Evolutionary conservation across 1,139 yeast species (phyloP).

Genomic region (Spathaspora jeffriesii): DNA sequence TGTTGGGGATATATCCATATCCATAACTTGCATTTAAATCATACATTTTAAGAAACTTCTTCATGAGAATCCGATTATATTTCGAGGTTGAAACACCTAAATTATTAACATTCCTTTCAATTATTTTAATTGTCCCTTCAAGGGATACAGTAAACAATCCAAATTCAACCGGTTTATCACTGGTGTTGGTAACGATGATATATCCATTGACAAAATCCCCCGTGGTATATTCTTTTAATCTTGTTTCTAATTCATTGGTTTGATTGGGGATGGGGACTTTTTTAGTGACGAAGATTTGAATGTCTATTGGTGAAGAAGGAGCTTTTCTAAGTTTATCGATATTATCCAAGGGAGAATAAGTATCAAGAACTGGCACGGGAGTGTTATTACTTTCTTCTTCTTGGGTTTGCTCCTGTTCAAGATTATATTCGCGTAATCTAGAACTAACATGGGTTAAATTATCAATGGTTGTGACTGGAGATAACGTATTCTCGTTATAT

Average conservation of each 20-base stretch:
- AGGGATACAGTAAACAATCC: conserved; percentile 48
- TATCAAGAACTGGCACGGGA: conserved; percentile 25
- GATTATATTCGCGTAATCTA: conserved; percentile 17
- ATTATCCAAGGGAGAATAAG: conserved; percentile 46
- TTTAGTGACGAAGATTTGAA: conserved; percentile 46
- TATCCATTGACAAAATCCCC: conserved; percentile 43
- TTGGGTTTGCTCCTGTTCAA: conserved; percentile 13
- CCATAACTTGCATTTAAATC: conserved; percentile 50
- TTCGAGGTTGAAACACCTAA: conserved; percentile 15
- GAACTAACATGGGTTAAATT: conserved; percentile 18
- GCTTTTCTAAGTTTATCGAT: conserved; percentile 40
- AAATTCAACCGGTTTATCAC: conserved; percentile 39
- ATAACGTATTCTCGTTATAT: conserved; percentile 37
- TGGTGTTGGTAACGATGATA: conserved; percentile 38
- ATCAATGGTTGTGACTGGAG: conserved; percentile 12
- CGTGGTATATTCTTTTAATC: conserved; percentile 45
- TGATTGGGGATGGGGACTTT: conserved; percentile 37
- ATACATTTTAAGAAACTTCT: conserved; percentile 48
- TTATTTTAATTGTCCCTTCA: conserved; percentile 45
- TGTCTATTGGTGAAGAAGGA: conserved; percentile 36
- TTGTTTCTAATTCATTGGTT: conserved; percentile 38
- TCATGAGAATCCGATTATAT: conserved; percentile 35
- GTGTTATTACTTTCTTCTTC: conserved; percentile 20
- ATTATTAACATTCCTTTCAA: conserved; percentile 22
- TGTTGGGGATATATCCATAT: conserved; percentile 42